Conservation (phyloP, 768 basidiomycete genomes). For the Hemileccinum impolitum region DNA sequence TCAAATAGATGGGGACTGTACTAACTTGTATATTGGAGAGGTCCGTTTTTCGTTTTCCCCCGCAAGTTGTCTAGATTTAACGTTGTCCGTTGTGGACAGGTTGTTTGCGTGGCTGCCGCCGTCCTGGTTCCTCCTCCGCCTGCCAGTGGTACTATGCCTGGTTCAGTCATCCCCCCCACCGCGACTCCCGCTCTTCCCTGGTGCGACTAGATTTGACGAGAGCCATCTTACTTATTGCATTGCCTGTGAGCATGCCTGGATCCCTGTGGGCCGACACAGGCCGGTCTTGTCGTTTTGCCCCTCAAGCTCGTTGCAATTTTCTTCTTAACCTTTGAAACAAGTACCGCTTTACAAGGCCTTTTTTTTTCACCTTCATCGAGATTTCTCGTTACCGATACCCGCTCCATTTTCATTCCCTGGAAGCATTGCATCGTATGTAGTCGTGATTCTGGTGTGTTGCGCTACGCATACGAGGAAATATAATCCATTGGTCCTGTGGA, state of each 20-base stretch:
- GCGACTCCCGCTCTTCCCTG: constrained; percentile 39
- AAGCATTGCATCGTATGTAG: constrained; percentile 19
- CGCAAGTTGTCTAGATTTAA: neutral
- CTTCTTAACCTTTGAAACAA: neutral
- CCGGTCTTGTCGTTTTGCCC: constrained; percentile 27
- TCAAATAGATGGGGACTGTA: constrained; percentile 53
- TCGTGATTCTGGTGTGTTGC: constrained; percentile 26
- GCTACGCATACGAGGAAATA: constrained; percentile 21
- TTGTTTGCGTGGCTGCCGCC: constrained; percentile 47
- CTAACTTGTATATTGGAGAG: constrained; percentile 75
- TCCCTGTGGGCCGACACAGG: constrained; percentile 18
- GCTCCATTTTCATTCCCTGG: neutral
- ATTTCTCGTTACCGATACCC: constrained; percentile 27
- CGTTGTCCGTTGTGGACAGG: constrained; percentile 29
- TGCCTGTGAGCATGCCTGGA: constrained; percentile 1
- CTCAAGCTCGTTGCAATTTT: neutral
- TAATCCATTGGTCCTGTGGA: constrained; percentile 15
- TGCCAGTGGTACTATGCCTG: constrained; percentile 29
- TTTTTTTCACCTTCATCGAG: neutral
- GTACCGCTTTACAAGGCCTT: neutral
- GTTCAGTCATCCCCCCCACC: constrained; percentile 32
- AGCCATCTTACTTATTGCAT: neutral
- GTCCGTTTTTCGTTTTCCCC: constrained; percentile 35
- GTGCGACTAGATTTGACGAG: constrained; percentile 40
- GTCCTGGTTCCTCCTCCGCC: constrained; percentile 44